Percentiles rank a stretch among this genome's conserved stretches.
Conservation (phyloP, 1,284 basidiomycete genomes). For the Cerioporus squamosus region DNA sequence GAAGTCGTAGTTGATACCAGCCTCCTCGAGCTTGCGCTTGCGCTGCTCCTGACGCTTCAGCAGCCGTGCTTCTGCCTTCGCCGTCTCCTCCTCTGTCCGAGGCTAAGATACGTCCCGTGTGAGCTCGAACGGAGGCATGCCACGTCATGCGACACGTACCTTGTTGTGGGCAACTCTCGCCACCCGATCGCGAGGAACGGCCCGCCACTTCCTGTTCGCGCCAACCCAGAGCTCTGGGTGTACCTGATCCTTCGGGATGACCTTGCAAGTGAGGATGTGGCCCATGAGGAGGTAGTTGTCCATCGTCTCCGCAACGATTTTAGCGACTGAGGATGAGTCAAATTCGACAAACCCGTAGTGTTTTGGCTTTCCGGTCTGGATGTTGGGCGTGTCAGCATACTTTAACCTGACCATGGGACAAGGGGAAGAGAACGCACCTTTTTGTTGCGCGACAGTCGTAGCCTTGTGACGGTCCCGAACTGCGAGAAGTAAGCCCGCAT, state of each 20-base stretch:
- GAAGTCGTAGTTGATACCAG: conserved; percentile 92
- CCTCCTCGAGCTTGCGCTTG: conserved; percentile 78
- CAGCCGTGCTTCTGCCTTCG: conserved; percentile 70
- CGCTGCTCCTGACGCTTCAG: conserved; percentile 80
- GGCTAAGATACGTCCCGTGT: conserved; percentile 47
- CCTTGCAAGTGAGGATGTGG: conserved; percentile 88
- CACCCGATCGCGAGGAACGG: conserved; percentile 76
- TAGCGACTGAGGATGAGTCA: conserved; percentile 84
- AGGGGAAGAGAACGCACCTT: conserved; percentile 55
- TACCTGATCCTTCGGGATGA: conserved; percentile 86
- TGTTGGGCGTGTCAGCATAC: not conserved
- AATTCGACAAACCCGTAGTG: conserved; percentile 99
- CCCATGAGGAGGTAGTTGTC: conserved; percentile 97
- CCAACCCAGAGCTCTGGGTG: conserved; percentile 97
- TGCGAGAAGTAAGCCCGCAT: conserved; percentile 93
- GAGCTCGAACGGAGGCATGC: conserved; percentile 1
- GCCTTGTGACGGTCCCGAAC: conserved; percentile 89
- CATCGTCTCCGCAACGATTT: conserved; percentile 99
- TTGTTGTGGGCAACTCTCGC: conserved; percentile 81
- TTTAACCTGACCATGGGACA: not conserved
- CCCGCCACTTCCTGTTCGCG: conserved; percentile 91
- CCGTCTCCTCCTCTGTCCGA: conserved; percentile 76
- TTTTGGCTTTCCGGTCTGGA: conserved; percentile 90
- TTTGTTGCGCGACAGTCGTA: conserved; percentile 93
- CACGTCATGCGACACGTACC: conserved; percentile 45